These are phyloP conservation scores for Taphrina deformans DNA, from an alignment of 1,139 yeast species.

Conservation along the genomic window DNA sequence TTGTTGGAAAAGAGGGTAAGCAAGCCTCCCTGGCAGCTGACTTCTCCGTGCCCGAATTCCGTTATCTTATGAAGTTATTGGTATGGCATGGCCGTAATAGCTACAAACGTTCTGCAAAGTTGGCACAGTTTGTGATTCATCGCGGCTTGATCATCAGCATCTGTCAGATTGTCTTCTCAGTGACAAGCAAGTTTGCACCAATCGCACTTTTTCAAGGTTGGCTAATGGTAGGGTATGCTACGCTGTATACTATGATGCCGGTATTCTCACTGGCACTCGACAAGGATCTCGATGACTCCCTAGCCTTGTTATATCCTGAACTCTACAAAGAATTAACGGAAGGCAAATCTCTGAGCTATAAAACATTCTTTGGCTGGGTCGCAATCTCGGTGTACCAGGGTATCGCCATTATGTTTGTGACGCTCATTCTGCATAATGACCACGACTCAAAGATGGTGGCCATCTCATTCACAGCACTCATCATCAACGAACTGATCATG, in stretches of 20 bases:
- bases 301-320: slow-evolving; percentile 91
- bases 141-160: slow-evolving; percentile 91
- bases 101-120: slow-evolving; percentile 89
- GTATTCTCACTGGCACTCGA: slow-evolving; percentile 91
- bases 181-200: slow-evolving; percentile 85
- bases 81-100: slow-evolving; percentile 99
- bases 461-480: slow-evolving; percentile 73
- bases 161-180: slow-evolving; percentile 92
- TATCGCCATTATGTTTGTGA: slow-evolving; percentile 35
- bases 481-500: slow-evolving; percentile 87
- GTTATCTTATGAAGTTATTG: slow-evolving; percentile 78
- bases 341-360: slow-evolving; percentile 81
- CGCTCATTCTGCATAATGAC: slow-evolving; percentile 15
- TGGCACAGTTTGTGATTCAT: slow-evolving; percentile 94
- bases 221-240: slow-evolving; percentile 98
- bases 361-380: slow-evolving; percentile 90
- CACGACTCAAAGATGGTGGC: slow-evolving; percentile 69
- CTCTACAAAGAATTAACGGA: slow-evolving; percentile 86
- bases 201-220: slow-evolving; percentile 86
- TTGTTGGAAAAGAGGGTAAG: slow-evolving; percentile 96
- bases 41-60: slow-evolving; percentile 88
- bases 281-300: slow-evolving; percentile 83
- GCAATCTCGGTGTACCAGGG: slow-evolving; percentile 88
- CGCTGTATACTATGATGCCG: slow-evolving; percentile 97
- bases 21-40: slow-evolving; percentile 98